A percentile compares a stretch with the other conserved stretches of the same genome.
Evolutionary conservation across 148 eudicot genomes (phyloP).

Genomic region (Rhododendron williamsianum): DNA sequence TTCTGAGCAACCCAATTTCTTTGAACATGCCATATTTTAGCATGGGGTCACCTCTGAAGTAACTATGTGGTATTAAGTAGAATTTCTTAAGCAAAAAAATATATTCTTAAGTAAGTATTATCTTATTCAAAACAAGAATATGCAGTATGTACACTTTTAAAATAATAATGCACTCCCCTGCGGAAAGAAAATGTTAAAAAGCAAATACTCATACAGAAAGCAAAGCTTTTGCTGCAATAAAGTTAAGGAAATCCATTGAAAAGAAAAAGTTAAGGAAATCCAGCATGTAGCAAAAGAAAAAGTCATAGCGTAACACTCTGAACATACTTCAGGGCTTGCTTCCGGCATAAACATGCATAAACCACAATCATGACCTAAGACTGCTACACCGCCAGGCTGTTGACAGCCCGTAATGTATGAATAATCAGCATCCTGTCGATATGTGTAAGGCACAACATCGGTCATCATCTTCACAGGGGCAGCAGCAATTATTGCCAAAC

Average conservation of each 20-base stretch:
- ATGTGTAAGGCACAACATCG: slow-evolving; percentile 85
- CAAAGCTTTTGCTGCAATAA: not conserved
- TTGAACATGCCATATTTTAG: not conserved
- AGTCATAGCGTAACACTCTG: not conserved
- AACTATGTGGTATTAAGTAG: not conserved
- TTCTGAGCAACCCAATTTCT: not conserved
- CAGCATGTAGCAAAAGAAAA: not conserved
- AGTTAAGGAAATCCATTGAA: not conserved
- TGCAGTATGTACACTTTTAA: not conserved
- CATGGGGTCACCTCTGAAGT: not conserved
- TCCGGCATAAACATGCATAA: slow-evolving; percentile 99
- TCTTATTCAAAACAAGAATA: not conserved
- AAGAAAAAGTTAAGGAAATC: too few species aligned
- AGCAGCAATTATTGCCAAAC: slow-evolving; percentile 77
- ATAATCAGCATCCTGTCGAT: slow-evolving; percentile 81
- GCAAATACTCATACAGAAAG: not conserved
- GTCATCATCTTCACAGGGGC: slow-evolving; percentile 95
- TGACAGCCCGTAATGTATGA: slow-evolving; percentile 84
- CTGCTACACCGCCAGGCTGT: slow-evolving; percentile 89
- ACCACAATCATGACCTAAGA: slow-evolving; percentile 79
- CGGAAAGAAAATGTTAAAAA: not conserved
- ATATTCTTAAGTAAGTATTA: not conserved
- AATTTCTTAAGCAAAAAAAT: not conserved
- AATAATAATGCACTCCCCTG: not conserved
- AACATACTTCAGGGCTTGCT: slow-evolving; percentile 55